A percentile compares a stretch with the other conserved stretches of the same genome.
These are phyloP conservation scores for Ustilago shanxiensis DNA, from an alignment of 1,284 basidiomycete species.

Conservation along the genomic window DNA sequence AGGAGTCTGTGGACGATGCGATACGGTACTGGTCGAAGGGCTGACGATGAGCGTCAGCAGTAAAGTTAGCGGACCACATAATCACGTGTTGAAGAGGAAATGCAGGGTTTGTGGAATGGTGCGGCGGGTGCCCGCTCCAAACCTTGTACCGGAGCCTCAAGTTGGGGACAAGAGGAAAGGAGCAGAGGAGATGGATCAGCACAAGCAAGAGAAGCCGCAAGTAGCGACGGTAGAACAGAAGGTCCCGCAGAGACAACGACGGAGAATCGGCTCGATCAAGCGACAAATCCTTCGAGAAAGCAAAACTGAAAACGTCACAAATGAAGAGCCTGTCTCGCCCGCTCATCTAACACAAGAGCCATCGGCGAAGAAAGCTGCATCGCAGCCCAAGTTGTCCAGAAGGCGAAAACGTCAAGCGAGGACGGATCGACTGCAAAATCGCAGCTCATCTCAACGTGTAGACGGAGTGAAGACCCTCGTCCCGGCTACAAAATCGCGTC, in stretches of 20 bases:
- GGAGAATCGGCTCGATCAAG: slow-evolving; percentile 25
- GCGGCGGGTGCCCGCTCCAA: slow-evolving; percentile 30
- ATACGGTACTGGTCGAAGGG: slow-evolving; percentile 25
- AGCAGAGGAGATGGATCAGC: no score
- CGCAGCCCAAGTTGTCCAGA: slow-evolving; percentile 9
- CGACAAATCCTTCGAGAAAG: slow-evolving; percentile 4
- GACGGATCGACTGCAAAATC: not conserved
- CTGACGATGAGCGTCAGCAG: slow-evolving; percentile 26
- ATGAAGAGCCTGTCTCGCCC: not conserved
- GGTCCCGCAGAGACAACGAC: slow-evolving; percentile 30
- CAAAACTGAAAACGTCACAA: not conserved
- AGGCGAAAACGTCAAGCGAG: slow-evolving; percentile 7
- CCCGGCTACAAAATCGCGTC: not conserved
- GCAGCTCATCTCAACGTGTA: not conserved
- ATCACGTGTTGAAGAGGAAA: slow-evolving; percentile 28
- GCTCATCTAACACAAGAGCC: no score
- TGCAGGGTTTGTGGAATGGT: slow-evolving; percentile 27
- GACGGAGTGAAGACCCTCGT: not conserved
- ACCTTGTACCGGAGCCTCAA: slow-evolving; percentile 15
- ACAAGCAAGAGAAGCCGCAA: not conserved
- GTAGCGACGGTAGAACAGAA: not conserved
- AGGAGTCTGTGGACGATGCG: slow-evolving; percentile 21
- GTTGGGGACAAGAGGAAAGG: not conserved
- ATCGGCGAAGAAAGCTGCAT: not conserved
- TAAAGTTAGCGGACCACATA: slow-evolving; percentile 35